phyloP scores from a whole-genome alignment of 495 filamentous ascomycete genomes.

The Penicillium samsonianum region DNA sequence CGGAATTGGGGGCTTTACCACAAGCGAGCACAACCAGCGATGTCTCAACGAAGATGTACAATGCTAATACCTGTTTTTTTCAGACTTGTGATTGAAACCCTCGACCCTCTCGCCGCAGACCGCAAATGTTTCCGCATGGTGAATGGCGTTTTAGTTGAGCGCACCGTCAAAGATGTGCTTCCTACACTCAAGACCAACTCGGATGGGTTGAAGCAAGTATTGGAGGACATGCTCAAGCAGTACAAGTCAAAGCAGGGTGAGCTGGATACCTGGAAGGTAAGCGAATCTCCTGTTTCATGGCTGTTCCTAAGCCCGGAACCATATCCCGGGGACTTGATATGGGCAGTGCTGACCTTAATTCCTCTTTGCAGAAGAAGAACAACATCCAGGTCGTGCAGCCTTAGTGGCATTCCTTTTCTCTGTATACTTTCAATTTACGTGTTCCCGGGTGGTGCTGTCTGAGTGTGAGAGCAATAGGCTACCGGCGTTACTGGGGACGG shows the following conservation, averaged over 20 bases:
- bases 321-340: background rate
- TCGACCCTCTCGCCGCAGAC: slow-evolving; percentile 77
- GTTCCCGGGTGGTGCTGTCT: slow-evolving; percentile 6
- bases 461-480: slow-evolving; percentile 16
- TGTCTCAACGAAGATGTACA: background rate
- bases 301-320: background rate
- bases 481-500: slow-evolving; percentile 28
- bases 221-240: slow-evolving; percentile 94
- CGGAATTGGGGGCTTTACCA: background rate
- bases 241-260: slow-evolving; percentile 94
- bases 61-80: slow-evolving; percentile 20
- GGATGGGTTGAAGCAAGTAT: slow-evolving; percentile 92
- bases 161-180: slow-evolving; percentile 88
- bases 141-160: slow-evolving; percentile 92
- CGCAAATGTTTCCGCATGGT: slow-evolving; percentile 99
- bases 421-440: slow-evolving; percentile 22
- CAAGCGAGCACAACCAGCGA: background rate
- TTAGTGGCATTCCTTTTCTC: slow-evolving; percentile 33
- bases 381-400: slow-evolving; percentile 95
- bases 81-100: slow-evolving; percentile 93
- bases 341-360: slow-evolving; percentile 6
- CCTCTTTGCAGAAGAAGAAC: slow-evolving; percentile 82
- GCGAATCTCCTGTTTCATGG: slow-evolving; percentile 22
- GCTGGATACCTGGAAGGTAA: slow-evolving; percentile 97
- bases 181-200: slow-evolving; percentile 92